These are phyloP conservation scores for Jackrogersella minutella DNA, from an alignment of 495 filamentous ascomycete genomes.

Conservation along the genomic window DNA sequence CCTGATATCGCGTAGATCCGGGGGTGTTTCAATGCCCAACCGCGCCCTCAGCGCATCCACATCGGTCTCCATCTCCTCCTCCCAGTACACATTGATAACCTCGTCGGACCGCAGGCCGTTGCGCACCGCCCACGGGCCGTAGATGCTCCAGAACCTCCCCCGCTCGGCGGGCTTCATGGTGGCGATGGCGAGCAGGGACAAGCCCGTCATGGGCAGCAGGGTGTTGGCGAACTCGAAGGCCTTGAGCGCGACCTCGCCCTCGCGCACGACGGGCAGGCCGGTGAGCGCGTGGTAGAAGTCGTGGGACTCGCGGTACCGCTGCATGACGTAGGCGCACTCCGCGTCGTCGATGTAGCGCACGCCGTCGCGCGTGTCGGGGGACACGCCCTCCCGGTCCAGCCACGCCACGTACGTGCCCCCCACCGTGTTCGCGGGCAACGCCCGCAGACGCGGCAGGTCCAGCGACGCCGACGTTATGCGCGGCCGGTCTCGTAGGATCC, in stretches of 20 bases:
- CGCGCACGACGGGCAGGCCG: constrained; percentile 86
- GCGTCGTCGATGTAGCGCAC: constrained; percentile 93
- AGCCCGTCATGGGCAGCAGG: constrained; percentile 90
- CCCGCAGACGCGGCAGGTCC: constrained; percentile 71
- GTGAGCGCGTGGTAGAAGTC: constrained; percentile 98
- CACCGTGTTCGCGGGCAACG: constrained; percentile 75
- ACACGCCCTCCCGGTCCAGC: constrained; percentile 91
- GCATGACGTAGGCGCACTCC: constrained; percentile 98
- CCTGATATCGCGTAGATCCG: constrained; percentile 84
- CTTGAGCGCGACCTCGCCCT: constrained; percentile 95
- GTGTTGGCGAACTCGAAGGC: constrained; percentile 97
- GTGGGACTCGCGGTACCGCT: constrained; percentile 96
- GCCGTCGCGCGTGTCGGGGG: constrained; percentile 81
- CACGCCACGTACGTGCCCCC: constrained; percentile 86
- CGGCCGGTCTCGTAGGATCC: constrained; percentile 89
- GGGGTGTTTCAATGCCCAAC: constrained; percentile 85
- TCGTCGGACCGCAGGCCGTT: constrained; percentile 81
- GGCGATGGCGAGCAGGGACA: constrained; percentile 69
- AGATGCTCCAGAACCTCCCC: constrained; percentile 73
- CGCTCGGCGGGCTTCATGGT: constrained; percentile 81
- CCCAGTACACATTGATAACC: constrained; percentile 98
- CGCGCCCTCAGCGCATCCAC: constrained; percentile 76
- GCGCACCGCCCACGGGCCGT: constrained; percentile 88
- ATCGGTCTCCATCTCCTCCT: constrained; percentile 89
- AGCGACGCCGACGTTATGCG: constrained; percentile 85